Evolutionary conservation across 2,329 filamentous ascomycete species (phyloP).

Genomic region (Diaporthe capsici): DNA sequence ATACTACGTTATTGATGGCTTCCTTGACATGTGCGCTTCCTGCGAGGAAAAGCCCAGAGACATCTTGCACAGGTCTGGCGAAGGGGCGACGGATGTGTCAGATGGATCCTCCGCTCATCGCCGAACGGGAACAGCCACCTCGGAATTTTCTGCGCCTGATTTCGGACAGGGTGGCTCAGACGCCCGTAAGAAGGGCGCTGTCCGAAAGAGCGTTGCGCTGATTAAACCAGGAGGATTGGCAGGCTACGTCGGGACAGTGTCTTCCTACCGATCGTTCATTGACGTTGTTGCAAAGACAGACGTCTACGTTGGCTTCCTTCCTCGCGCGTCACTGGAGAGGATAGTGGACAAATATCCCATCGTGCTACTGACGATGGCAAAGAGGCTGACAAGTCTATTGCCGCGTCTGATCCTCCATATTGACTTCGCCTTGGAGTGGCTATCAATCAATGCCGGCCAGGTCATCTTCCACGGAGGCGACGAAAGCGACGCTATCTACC

Average conservation of each 20-base stretch:
- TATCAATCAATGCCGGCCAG: constrained; percentile 95
- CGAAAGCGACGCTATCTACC: constrained; percentile 98
- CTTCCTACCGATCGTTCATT: constrained; percentile 95
- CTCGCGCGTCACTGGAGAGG: constrained; percentile 85
- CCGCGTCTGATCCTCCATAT: constrained; percentile 94
- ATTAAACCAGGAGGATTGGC: constrained; percentile 96
- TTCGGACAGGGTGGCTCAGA: constrained; percentile 50
- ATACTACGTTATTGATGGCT: constrained; percentile 98
- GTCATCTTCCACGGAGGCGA: constrained; percentile 94
- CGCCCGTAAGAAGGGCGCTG: constrained; percentile 61
- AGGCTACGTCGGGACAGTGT: constrained; percentile 94
- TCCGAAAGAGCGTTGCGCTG: constrained; percentile 82
- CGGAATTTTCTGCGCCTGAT: constrained; percentile 48
- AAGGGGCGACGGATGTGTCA: constrained; percentile 52
- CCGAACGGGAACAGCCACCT: constrained; percentile 39
- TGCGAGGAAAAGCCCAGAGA: constrained; percentile 67
- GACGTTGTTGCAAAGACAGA: constrained; percentile 98
- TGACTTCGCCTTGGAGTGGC: constrained; percentile 98
- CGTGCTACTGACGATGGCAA: constrained; percentile 94
- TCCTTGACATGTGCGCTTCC: constrained; percentile 92
- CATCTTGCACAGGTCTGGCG: constrained; percentile 55
- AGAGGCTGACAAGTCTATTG: constrained; percentile 89
- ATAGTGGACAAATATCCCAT: constrained; percentile 95
- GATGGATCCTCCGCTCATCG: constrained; percentile 45
- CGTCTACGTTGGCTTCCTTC: constrained; percentile 96